Conservation (phyloP, 192 early-diverging fungal genomes). For the Coemansia sp. region DNA sequence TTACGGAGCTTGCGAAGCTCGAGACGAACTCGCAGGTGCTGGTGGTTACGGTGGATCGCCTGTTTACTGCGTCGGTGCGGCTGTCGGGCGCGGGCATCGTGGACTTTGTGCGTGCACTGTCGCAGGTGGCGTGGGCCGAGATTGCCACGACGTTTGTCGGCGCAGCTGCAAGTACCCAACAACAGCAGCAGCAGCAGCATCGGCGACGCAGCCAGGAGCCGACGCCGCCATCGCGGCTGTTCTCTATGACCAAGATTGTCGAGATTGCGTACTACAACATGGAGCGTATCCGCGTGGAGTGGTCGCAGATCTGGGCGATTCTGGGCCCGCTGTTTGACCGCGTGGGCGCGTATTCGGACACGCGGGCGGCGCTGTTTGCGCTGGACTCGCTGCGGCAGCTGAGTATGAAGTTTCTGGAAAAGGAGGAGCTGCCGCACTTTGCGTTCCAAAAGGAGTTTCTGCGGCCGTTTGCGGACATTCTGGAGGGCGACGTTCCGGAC, state of each 20-base stretch:
- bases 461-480: slow-evolving; percentile 77
- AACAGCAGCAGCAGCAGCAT: background rate
- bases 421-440: slow-evolving; percentile 93
- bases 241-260: slow-evolving; percentile 90
- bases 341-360: slow-evolving; percentile 82
- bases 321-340: slow-evolving; percentile 83
- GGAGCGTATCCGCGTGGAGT: slow-evolving; percentile 91
- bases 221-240: slow-evolving; percentile 69
- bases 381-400: slow-evolving; percentile 90
- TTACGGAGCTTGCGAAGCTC: slow-evolving; percentile 64
- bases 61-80: slow-evolving; percentile 78
- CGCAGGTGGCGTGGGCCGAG: slow-evolving; percentile 85
- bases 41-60: slow-evolving; percentile 78
- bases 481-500: slow-evolving; percentile 80
- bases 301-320: slow-evolving; percentile 89
- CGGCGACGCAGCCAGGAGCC: background rate
- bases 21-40: slow-evolving; percentile 68
- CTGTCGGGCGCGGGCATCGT: slow-evolving; percentile 81
- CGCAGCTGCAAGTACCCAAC: background rate
- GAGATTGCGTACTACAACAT: slow-evolving; percentile 98
- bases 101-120: slow-evolving; percentile 85
- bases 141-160: slow-evolving; percentile 47
- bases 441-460: slow-evolving; percentile 94
- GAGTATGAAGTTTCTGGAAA: slow-evolving; percentile 90
- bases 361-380: slow-evolving; percentile 83